Base-by-base conservation (phyloP, 768 basidiomycete species). In the Tubosaeta sp. region DNA sequence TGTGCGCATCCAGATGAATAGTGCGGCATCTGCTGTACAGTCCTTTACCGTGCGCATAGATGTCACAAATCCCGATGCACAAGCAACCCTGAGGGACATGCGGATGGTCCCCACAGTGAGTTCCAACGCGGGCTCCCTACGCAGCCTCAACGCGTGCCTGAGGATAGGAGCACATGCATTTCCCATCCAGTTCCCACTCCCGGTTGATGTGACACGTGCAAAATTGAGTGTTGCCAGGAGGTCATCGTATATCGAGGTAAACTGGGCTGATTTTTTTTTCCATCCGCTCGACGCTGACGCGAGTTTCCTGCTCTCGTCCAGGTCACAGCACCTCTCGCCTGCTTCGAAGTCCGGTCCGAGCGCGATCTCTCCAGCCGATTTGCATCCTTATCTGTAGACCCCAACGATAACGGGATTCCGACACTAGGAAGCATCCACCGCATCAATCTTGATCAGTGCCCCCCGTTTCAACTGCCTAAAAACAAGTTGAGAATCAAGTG, bases 201-300 rank as follows among this genome's bases (percentile, higher is more conserved):
- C 77, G 2, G 64, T 83, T 6, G 59, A 74, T 22, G 70, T 72
- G 2, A 57, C 51, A 13, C 60, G 63, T 8, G 53, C 62, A 2
- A 80, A 71, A 54, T 54, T 76, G 12, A 72, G 79, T 1, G 53
- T 82, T 17, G 81, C 81, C 8, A 71, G 82, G 29, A 77, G 74
- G 51, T 82, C 81, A 0, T 70, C 65, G 3, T 84, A 80, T 47
- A 65, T 84, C 1, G 71, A 69, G 60, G 71, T 65, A 33, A 25
- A 59, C 53, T 4, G 27, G 9, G 9, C 26, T 46, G 1, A 14
- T 46, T 46, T 46, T 9, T 14, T 44, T 27, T 16, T 17, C 12
- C 0, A 6, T 2, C 22, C 17, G 7, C 29, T 14, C 26, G 27
- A 19, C 3, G 9, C 26, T 48, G 34, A 56, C 5, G 16, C 5